Evolutionary conservation across 768 basidiomycete species (phyloP).

Genomic region (Lactarius indigo): DNA sequence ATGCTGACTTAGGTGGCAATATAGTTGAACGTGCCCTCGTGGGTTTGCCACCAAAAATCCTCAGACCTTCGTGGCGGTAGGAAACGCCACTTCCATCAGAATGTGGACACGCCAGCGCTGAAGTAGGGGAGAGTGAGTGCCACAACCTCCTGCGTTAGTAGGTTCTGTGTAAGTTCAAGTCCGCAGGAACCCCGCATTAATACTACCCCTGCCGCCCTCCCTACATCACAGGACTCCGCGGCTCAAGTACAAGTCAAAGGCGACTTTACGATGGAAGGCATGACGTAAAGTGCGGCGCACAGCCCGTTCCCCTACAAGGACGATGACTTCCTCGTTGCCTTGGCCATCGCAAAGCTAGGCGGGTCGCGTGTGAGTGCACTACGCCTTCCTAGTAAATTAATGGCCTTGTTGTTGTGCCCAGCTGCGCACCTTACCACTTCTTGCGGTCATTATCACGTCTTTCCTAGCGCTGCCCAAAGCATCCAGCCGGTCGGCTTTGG

Average conservation of each 20-base stretch:
- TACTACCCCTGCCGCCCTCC: neutral
- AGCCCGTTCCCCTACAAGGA: neutral
- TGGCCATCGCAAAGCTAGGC: neutral
- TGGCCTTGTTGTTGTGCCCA: neutral
- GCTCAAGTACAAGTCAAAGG: constrained; percentile 1
- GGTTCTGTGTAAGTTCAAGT: neutral
- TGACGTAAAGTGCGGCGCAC: constrained; percentile 20
- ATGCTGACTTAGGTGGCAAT: neutral
- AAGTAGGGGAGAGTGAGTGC: neutral
- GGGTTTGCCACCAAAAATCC: neutral
- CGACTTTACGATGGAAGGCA: constrained; percentile 1
- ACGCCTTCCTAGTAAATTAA: neutral
- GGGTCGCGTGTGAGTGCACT: neutral
- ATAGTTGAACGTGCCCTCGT: neutral
- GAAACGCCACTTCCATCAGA: neutral
- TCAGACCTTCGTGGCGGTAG: neutral
- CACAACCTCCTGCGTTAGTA: neutral
- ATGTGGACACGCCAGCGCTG: neutral
- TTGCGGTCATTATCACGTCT: neutral
- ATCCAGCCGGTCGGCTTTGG: neutral
- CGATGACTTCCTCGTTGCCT: neutral
- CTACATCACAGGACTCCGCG: constrained; percentile 8
- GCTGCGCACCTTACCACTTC: neutral
- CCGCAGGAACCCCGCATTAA: neutral
- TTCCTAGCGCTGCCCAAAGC: neutral